phyloP scores from a whole-genome alignment of 192 early-diverging fungal species.

The Backusella liffmaniae region DNA sequence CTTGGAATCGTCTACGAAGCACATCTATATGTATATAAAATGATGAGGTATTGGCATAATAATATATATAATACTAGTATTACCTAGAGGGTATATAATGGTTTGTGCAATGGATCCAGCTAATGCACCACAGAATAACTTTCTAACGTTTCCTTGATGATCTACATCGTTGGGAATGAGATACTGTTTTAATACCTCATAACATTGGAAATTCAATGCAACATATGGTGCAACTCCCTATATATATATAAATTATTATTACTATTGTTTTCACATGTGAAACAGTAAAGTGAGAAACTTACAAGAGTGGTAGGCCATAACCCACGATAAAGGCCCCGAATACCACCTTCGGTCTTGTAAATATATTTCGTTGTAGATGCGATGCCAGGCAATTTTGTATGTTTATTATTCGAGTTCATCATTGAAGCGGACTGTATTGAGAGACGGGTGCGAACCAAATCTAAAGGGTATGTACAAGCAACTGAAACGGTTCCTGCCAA shows the following conservation, averaged over 20 bases:
- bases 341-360: conserved; percentile 70
- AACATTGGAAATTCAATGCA: conserved; percentile 80
- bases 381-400: conserved; percentile 69
- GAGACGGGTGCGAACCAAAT: conserved; percentile 76
- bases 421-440: conserved; percentile 70
- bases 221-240: conserved; percentile 81
- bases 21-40: conserved; percentile 47
- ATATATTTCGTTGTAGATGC: conserved; percentile 60
- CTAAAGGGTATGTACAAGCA: conserved; percentile 75
- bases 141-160: conserved; percentile 58
- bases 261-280: background rate
- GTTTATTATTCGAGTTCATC: conserved; percentile 28
- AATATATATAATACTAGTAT: background rate
- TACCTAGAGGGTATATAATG: conserved; percentile 70
- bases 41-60: background rate
- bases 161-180: conserved; percentile 61
- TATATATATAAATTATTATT: background rate
- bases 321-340: conserved; percentile 70
- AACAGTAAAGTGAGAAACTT: conserved; percentile 7
- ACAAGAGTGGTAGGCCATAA: conserved; percentile 67
- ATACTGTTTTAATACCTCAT: conserved; percentile 71
- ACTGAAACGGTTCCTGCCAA: conserved; percentile 77
- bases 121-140: conserved; percentile 71
- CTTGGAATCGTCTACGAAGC: conserved; percentile 76
- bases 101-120: conserved; percentile 82